Percentiles rank a stretch among this genome's conserved stretches.
phyloP scores from a whole-genome alignment of 352 stramenopile genomes.

The Globisporangium spiculum region DNA sequence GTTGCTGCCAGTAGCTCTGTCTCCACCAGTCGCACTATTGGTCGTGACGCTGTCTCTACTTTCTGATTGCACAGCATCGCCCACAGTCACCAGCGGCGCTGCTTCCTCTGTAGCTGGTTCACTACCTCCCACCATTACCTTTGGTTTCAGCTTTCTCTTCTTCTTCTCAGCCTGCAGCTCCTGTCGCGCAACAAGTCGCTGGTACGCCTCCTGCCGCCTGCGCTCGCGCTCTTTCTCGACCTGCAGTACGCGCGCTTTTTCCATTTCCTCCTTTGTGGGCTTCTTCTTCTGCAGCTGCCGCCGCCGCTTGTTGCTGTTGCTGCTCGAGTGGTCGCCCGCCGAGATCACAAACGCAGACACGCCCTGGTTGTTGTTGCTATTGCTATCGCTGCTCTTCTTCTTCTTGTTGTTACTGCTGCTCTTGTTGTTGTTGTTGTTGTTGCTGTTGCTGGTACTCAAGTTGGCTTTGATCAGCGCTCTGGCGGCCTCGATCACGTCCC shows the following conservation, averaged over 20 bases:
- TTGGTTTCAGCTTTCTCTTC: constrained; percentile 13
- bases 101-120: neutral
- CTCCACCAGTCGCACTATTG: neutral
- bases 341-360: constrained; percentile 45
- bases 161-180: constrained; percentile 43
- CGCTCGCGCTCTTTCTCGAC: constrained; percentile 49
- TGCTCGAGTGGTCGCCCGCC: constrained; percentile 27
- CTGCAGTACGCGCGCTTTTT: constrained; percentile 16
- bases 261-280: constrained; percentile 27
- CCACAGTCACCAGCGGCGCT: neutral
- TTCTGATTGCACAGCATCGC: neutral
- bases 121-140: neutral
- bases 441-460: neutral
- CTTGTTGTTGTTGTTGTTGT: neutral
- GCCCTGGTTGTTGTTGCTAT: constrained; percentile 1
- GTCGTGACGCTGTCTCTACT: neutral
- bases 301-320: constrained; percentile 25
- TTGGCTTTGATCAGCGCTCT: constrained; percentile 33
- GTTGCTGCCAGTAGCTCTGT: neutral
- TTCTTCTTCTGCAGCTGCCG: constrained; percentile 24
- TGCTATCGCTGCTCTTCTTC: neutral
- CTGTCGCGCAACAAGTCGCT: constrained; percentile 55
- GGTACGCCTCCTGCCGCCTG: constrained; percentile 49
- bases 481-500: constrained; percentile 31
- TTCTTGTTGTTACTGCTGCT: constrained; percentile 1